Base-by-base conservation (phyloP, 1,284 basidiomycete species). In the Wallemia hederae region DNA sequence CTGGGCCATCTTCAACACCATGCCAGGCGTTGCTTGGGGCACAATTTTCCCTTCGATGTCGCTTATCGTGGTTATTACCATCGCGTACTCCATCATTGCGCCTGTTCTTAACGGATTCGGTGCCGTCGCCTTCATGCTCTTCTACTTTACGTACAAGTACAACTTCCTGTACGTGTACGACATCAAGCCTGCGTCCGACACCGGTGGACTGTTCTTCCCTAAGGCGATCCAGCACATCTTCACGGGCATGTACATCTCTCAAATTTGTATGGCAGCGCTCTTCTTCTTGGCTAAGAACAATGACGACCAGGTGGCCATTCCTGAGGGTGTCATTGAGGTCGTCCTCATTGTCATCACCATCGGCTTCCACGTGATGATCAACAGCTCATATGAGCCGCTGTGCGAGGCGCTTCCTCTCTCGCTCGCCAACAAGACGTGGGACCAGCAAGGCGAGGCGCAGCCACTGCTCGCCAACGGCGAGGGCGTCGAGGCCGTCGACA, bases 101-200 rank as follows among this genome's bases (percentile, higher is more conserved):
- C 92, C 92, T 0, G 78, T 99, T 67, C 85, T 96, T 72, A 92
- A 88, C 67, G 91, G 91, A 17, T 81, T 98, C 59, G 82, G 87
- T 1, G 79, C 79, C 61, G 75, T 77, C 57, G 81, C 85, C 1
- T 96, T 96, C 75, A 79, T 84, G 70, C 71, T 84, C 55, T 85
- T 88, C 70, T 94, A 84, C 71, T 72, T 80, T 63, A 72, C 88
- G 31, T 91, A 84, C 76, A 96, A 94, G 72, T 92, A 89, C 67
- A 76, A 85, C 26, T 90, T 86, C 76, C 73, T 84, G 58, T 90
- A 78, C 66, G 79, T 82, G 39, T 69, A 68, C 67, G 83, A 89
- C 64, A 82, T 85, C 68, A 80, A 81, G 17, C 72, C 78, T 0
- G 72, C 77, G 1, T 74, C 72, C 59, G 92, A 99, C 65, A 97